phyloP scores from a whole-genome alignment of 805 yeast species.

The Komagataella ulmi region DNA sequence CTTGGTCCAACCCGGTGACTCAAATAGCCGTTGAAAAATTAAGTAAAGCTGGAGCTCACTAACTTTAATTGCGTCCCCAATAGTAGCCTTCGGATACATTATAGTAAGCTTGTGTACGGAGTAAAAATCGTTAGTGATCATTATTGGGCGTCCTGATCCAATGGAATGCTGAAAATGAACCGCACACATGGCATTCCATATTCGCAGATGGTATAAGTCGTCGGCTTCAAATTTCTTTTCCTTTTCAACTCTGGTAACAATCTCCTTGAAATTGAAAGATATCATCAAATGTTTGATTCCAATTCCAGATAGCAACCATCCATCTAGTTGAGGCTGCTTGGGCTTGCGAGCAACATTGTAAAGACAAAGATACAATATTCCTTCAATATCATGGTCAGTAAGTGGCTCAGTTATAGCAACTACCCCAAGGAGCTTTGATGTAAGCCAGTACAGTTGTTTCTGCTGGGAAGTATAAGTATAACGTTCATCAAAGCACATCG shows the following conservation, averaged over 20 bases:
- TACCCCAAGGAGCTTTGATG: constrained; percentile 33
- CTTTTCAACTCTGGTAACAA: constrained; percentile 21
- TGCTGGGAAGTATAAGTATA: constrained; percentile 35
- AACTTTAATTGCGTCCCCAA: constrained; percentile 42
- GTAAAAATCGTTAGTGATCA: constrained; percentile 23
- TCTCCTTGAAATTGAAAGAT: constrained; percentile 29
- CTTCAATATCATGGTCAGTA: constrained; percentile 49
- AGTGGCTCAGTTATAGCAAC: constrained; percentile 37
- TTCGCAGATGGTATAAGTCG: constrained; percentile 40
- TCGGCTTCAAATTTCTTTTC: constrained; percentile 11
- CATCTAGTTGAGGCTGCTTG: constrained; percentile 35
- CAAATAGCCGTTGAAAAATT: constrained; percentile 1
- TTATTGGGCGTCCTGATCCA: constrained; percentile 32
- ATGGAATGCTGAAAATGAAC: constrained; percentile 37
- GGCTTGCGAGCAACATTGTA: constrained; percentile 43
- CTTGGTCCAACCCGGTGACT: neutral
- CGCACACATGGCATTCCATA: constrained; percentile 37
- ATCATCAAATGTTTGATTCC: constrained; percentile 36
- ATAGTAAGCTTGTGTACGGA: constrained; percentile 29
- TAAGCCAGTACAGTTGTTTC: constrained; percentile 29
- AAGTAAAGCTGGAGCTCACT: constrained; percentile 31
- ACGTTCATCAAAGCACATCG: constrained; percentile 44
- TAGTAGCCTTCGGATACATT: constrained; percentile 32
- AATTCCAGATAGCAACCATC: constrained; percentile 37
- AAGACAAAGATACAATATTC: constrained; percentile 37